phyloP scores from a whole-genome alignment of 2,329 filamentous ascomycete species.

The Hymenoscyphus fraxineus region DNA sequence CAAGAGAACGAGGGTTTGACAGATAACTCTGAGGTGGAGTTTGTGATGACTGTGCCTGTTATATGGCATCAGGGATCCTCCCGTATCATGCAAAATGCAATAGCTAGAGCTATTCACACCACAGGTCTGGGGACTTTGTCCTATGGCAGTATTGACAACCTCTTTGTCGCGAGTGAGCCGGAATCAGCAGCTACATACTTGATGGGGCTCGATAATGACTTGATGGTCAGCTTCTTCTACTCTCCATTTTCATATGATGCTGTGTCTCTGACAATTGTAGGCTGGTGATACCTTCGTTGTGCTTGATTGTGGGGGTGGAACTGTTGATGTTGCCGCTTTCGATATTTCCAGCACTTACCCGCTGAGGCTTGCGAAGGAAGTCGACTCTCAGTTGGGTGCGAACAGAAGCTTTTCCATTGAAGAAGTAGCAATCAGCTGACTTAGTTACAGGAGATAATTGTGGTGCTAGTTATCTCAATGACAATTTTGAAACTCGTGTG shows the following conservation, averaged over 20 bases:
- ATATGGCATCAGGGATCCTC: slow-evolving; percentile 16
- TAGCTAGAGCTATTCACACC: slow-evolving; percentile 13
- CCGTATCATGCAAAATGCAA: slow-evolving; percentile 13
- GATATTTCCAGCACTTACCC: slow-evolving; percentile 27
- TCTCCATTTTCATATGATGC: background rate
- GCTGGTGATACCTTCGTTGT: slow-evolving; percentile 26
- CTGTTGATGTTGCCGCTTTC: slow-evolving; percentile 32
- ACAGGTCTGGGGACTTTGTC: slow-evolving; percentile 14
- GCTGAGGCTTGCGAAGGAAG: slow-evolving; percentile 16
- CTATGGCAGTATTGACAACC: slow-evolving; percentile 24
- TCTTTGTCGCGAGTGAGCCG: slow-evolving; percentile 33
- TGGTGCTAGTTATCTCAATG: slow-evolving; percentile 18
- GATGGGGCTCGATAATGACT: slow-evolving; percentile 18
- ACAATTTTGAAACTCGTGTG: slow-evolving; percentile 9
- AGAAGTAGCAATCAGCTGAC: background rate
- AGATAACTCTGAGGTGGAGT: slow-evolving; percentile 12
- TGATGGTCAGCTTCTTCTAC: slow-evolving; percentile 14
- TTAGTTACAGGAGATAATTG: slow-evolving; percentile 14
- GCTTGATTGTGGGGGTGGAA: slow-evolving; percentile 31
- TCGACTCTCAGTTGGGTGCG: slow-evolving; percentile 3
- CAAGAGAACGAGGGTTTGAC: slow-evolving; percentile 6
- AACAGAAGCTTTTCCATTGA: no score
- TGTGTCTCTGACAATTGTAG: slow-evolving; percentile 9
- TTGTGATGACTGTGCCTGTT: slow-evolving; percentile 18
- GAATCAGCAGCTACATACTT: slow-evolving; percentile 32